These are phyloP conservation scores for Xylaria longipes DNA, from an alignment of 495 filamentous ascomycete species.

Conservation along the genomic window DNA sequence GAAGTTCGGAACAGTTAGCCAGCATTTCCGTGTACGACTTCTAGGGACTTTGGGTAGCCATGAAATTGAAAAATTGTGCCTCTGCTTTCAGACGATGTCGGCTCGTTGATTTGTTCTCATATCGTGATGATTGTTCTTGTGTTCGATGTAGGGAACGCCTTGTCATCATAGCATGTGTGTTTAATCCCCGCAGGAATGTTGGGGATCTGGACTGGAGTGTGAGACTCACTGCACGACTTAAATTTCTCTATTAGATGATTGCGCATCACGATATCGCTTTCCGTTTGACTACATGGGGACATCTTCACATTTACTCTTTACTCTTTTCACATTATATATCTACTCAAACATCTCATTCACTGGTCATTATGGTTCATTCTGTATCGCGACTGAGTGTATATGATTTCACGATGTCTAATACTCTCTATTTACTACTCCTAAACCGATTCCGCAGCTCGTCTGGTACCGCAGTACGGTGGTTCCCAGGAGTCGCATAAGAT, in stretches of 20 bases:
- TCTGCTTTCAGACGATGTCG: conserved; percentile 55
- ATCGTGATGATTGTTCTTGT: conserved; percentile 30
- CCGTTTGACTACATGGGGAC: neutral
- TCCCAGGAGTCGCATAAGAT: neutral
- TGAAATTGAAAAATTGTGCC: conserved; percentile 26
- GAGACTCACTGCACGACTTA: conserved; percentile 8
- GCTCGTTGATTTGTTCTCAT: conserved; percentile 42
- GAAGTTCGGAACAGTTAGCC: conserved; percentile 33
- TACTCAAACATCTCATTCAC: neutral
- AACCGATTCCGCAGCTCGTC: neutral
- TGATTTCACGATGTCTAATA: conserved; percentile 13
- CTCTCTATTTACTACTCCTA: neutral
- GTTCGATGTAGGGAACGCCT: conserved; percentile 45
- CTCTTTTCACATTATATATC: conserved; percentile 9
- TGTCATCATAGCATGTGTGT: conserved; percentile 41
- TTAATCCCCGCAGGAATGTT: neutral
- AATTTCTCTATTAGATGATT: neutral
- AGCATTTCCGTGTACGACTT: conserved; percentile 26
- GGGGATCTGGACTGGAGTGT: neutral
- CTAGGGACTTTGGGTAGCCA: conserved; percentile 28
- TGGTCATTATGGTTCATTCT: conserved; percentile 25
- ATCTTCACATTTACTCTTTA: neutral
- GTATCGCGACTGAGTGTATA: conserved; percentile 13
- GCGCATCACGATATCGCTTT: conserved; percentile 2
- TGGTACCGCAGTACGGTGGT: neutral